These are phyloP conservation scores for Pleurotus cornucopiae DNA, from an alignment of 768 basidiomycete genomes.

Conservation along the genomic window DNA sequence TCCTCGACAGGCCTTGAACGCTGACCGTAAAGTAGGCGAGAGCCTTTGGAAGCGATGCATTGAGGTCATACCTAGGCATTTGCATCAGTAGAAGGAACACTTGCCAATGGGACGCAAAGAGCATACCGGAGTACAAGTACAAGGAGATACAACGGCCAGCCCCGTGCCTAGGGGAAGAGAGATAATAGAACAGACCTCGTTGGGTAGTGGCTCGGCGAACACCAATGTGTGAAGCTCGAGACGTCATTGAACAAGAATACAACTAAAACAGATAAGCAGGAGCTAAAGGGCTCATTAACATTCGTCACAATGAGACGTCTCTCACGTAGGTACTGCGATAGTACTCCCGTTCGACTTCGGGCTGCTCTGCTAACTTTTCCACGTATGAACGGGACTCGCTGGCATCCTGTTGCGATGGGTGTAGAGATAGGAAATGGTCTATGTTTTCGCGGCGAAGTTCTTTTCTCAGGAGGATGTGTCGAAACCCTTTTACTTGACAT, in stretches of 20 bases:
- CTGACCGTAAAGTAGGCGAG: constrained; percentile 87
- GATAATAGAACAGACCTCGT: constrained; percentile 58
- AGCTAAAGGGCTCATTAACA: no score
- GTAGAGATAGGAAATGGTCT: no score
- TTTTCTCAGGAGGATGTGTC: no score
- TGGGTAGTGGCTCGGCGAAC: constrained; percentile 89
- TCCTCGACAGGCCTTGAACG: constrained; percentile 87
- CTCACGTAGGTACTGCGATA: not conserved
- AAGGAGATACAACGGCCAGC: constrained; percentile 20
- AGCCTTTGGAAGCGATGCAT: constrained; percentile 78
- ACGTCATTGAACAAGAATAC: no score
- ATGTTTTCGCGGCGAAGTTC: no score
- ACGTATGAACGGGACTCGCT: no score
- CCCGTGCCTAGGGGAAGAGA: no score
- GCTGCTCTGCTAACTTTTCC: not conserved
- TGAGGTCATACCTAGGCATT: constrained; percentile 79
- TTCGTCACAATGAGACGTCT: no score
- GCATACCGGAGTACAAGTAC: constrained; percentile 80
- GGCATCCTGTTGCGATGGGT: no score
- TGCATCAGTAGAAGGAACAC: not conserved
- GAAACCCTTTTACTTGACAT: no score
- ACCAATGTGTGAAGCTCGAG: constrained; percentile 27
- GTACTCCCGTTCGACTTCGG: not conserved
- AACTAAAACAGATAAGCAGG: no score
- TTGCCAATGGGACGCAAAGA: constrained; percentile 35